A percentile compares a stretch with the other conserved stretches of the same genome.
Evolutionary conservation across 192 early-diverging fungal species (phyloP).

Genomic region (Backusella liffmaniae): DNA sequence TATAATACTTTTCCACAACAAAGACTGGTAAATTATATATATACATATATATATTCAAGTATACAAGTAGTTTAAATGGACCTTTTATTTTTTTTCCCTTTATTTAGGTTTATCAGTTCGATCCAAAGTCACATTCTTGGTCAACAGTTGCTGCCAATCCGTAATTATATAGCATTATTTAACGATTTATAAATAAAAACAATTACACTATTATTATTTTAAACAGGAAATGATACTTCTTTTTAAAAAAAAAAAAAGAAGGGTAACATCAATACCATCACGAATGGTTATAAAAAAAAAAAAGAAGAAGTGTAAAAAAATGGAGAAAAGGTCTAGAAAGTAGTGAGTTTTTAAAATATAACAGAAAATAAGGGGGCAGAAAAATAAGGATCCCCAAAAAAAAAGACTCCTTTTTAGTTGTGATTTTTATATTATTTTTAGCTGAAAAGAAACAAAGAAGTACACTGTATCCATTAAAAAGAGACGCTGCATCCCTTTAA

Average conservation of each 20-base stretch:
- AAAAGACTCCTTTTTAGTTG: constrained; percentile 1
- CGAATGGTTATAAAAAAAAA: neutral
- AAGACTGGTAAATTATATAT: constrained; percentile 39
- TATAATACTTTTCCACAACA: constrained; percentile 48
- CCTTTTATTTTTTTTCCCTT: neutral
- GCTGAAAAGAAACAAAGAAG: constrained; percentile 1
- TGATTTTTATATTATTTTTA: constrained; percentile 7
- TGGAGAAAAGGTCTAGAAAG: neutral
- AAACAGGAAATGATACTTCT: neutral
- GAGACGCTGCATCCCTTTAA: neutral
- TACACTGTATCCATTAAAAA: neutral
- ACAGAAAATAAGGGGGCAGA: neutral
- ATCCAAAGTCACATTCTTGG: constrained; percentile 4
- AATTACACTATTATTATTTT: neutral
- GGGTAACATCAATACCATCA: neutral
- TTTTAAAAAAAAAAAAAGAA: neutral
- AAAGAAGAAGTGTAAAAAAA: neutral
- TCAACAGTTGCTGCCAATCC: neutral
- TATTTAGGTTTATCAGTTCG: neutral
- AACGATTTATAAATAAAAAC: neutral
- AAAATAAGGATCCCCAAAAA: neutral
- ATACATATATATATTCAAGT: no score
- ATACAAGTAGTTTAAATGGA: neutral
- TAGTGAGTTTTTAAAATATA: neutral
- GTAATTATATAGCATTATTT: neutral